These are phyloP conservation scores for Ophiostoma montium DNA, from an alignment of 2,329 filamentous ascomycete species.

Conservation along the genomic window DNA sequence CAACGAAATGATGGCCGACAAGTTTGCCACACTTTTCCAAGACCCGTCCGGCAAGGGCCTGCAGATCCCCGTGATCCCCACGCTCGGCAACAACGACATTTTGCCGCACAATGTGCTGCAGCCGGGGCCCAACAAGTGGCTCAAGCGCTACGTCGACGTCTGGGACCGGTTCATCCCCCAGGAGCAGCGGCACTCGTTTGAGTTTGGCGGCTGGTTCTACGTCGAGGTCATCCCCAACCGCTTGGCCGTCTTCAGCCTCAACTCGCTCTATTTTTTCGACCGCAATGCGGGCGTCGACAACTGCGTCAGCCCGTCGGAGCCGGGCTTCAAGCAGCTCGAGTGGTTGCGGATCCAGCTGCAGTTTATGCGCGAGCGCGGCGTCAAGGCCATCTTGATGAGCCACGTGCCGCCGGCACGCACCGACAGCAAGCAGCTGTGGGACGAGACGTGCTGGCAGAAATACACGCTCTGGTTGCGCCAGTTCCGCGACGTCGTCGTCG, in stretches of 20 bases:
- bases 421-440: conserved; percentile 74
- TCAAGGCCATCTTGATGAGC: conserved; percentile 90
- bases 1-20: conserved; percentile 62
- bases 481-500: conserved; percentile 78
- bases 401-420: conserved; percentile 89
- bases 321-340: conserved; percentile 88
- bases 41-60: conserved; percentile 42
- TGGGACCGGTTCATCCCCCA: conserved; percentile 86
- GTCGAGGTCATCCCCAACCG: conserved; percentile 79
- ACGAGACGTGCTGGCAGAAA: conserved; percentile 97
- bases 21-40: conserved; percentile 62
- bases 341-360: conserved; percentile 87
- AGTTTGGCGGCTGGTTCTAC: conserved; percentile 87
- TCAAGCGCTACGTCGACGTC: conserved; percentile 59
- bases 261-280: conserved; percentile 92
- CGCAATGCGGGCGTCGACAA: conserved; percentile 90
- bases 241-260: conserved; percentile 83
- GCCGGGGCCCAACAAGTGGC: conserved; percentile 76
- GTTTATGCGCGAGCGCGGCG: conserved; percentile 63
- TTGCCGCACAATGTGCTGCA: conserved; percentile 90
- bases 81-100: conserved; percentile 93
- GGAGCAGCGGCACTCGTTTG: conserved; percentile 79
- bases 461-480: conserved; percentile 83
- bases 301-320: conserved; percentile 63
- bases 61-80: conserved; percentile 70